These are phyloP conservation scores for Scedosporium aurantiacum DNA, from an alignment of 2,329 filamentous ascomycete species.

Conservation along the genomic window DNA sequence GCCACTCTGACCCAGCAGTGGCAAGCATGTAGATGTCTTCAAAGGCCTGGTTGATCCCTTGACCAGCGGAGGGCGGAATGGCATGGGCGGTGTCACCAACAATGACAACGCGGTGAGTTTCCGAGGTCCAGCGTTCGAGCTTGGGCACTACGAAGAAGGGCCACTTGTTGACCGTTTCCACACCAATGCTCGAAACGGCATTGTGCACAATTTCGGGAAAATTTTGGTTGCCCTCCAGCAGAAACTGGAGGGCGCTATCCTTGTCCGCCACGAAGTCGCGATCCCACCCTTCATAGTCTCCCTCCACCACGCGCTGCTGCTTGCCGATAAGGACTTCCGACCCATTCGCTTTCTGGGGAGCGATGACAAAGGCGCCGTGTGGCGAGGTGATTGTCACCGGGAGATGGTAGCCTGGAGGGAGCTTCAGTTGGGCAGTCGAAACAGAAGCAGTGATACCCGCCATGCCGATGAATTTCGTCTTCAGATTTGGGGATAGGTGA, in stretches of 20 bases:
- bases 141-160: constrained; percentile 37
- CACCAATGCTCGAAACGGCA: constrained; percentile 19
- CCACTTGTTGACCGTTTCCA: constrained; percentile 32
- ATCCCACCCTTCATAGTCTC: constrained; percentile 31
- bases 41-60: constrained; percentile 35
- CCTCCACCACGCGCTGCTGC: constrained; percentile 24
- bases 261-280: constrained; percentile 25
- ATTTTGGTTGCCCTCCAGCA: constrained; percentile 21
- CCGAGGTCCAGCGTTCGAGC: constrained; percentile 31
- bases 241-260: constrained; percentile 20
- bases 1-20: constrained; percentile 19
- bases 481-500: constrained; percentile 24
- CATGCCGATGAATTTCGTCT: constrained; percentile 39
- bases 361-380: constrained; percentile 37
- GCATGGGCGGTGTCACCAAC: constrained; percentile 38
- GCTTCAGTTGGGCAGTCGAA: constrained; percentile 24
- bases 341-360: constrained; percentile 35
- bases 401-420: constrained; percentile 23
- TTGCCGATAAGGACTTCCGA: constrained; percentile 37
- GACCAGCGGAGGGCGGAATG: constrained; percentile 34
- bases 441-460: constrained; percentile 24
- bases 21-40: constrained; percentile 38
- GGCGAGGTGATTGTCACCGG: constrained; percentile 31
- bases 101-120: constrained; percentile 26
- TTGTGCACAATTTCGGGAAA: constrained; percentile 25